These are phyloP conservation scores for Candida nemodendra DNA, from an alignment of 805 yeast genomes.

Conservation along the genomic window DNA sequence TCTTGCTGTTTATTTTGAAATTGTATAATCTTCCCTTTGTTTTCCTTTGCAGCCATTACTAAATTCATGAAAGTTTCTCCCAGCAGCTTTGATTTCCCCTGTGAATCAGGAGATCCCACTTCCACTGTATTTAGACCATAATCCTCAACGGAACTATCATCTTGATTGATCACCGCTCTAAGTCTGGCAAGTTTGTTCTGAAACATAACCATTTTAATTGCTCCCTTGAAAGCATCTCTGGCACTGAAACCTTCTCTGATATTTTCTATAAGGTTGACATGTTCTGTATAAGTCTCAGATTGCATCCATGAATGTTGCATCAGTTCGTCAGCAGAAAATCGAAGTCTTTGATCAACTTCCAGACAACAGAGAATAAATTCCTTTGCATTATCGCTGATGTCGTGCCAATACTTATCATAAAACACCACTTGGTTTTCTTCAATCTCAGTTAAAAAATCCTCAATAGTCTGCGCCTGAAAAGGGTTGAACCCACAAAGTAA, in stretches of 20 bases:
- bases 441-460: constrained; percentile 22
- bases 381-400: constrained; percentile 56
- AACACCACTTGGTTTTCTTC: constrained; percentile 7
- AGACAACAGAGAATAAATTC: constrained; percentile 66
- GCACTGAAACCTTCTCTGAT: constrained; percentile 75
- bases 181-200: constrained; percentile 70
- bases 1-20: too few relatives aligned
- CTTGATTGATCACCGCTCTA: constrained; percentile 48
- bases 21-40: constrained; percentile 37
- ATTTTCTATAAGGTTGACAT: constrained; percentile 69
- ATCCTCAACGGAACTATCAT: constrained; percentile 36
- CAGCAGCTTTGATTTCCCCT: constrained; percentile 9
- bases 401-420: constrained; percentile 8
- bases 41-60: constrained; percentile 17
- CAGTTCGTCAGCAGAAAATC: constrained; percentile 64
- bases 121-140: background rate
- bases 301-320: constrained; percentile 72
- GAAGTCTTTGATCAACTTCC: constrained; percentile 53
- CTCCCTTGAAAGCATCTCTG: constrained; percentile 72
- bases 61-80: constrained; percentile 14
- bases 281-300: constrained; percentile 23
- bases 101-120: constrained; percentile 32
- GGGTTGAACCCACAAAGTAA: constrained; percentile 18
- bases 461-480: constrained; percentile 10
- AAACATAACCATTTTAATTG: constrained; percentile 75